Conservation (phyloP, 192 early-diverging fungal species). For the Linnemannia exigua region DNA sequence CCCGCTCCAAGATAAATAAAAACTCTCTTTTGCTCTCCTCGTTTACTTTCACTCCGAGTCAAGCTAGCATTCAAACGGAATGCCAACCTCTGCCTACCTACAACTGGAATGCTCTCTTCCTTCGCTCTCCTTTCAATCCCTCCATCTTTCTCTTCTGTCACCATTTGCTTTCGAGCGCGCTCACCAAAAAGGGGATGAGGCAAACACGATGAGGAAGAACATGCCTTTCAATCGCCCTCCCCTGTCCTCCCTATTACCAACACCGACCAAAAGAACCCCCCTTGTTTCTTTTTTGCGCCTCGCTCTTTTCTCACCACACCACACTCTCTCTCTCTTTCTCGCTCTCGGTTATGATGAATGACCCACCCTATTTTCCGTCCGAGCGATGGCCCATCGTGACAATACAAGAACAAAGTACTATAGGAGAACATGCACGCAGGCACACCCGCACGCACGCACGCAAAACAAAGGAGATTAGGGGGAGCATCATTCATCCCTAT, state of each 20-base stretch:
- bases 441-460: no score
- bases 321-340: neutral
- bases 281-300: neutral
- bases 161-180: slow-evolving; percentile 6
- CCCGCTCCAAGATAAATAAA: neutral
- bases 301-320: neutral
- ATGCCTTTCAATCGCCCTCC: slow-evolving; percentile 1
- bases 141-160: neutral
- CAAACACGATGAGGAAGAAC: no score
- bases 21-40: neutral
- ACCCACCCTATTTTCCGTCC: neutral
- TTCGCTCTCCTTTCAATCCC: neutral
- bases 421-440: no score
- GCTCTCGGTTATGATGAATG: neutral
- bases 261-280: neutral
- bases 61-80: neutral
- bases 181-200: neutral
- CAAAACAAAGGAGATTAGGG: neutral
- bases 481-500: neutral
- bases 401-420: no score
- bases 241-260: neutral
- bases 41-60: neutral
- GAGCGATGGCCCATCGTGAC: neutral
- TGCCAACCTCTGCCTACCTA: neutral
- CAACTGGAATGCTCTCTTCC: neutral